Base-by-base conservation (phyloP, 2,329 filamentous ascomycete genomes). In the Macrophomina phaseolina region DNA sequence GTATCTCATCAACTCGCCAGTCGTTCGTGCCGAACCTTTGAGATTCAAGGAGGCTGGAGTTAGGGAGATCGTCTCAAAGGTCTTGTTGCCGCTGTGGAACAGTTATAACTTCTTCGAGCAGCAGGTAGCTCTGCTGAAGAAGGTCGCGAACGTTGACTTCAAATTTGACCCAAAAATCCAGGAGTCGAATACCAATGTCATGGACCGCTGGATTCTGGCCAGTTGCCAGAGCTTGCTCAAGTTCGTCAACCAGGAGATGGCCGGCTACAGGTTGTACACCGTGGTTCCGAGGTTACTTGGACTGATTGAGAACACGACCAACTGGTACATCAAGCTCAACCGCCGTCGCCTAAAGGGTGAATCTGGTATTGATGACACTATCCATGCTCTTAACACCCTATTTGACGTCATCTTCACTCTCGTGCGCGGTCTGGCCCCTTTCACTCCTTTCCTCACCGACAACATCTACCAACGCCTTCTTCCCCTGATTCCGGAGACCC, bases 261-360 rank as follows among this genome's bases (percentile, higher is more conserved):
- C 85, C 63, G 89, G 88, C 84, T 84, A 86, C 85, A 79, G 73
- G 67, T 73, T 83, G 38, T 98, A 97, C 80, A 98, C 94, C 1
- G 94, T 98, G 52, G 93, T 97, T 52, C 94, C 94, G 7, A 87
- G 91, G 69, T 82, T 98, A 68, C 85, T 97, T 18, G 86, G 86
- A 42, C 86, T 97, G 74, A 96, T 97, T 70, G 94, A 97, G 74
- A 93, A 96, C 80, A 93, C 92, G 4, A 97, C 94, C n/a, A 98
- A 98, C 80, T 97, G 94, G 94, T 97, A 97, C 81, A 97, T 97
- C 77, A 88, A 93, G 68, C 96, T 97, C 83, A 97, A 97, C 83
- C 87, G 94, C 65, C 91, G 91, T 78, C 89, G 94, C 65, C 84
- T 97, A 71, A 97, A 97, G 87, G 94, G 94, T 51, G 93, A 96